Percentiles rank a stretch among this genome's conserved stretches.
phyloP scores from a whole-genome alignment of 495 filamentous ascomycete genomes.

The Jackrogersella multiformis region DNA sequence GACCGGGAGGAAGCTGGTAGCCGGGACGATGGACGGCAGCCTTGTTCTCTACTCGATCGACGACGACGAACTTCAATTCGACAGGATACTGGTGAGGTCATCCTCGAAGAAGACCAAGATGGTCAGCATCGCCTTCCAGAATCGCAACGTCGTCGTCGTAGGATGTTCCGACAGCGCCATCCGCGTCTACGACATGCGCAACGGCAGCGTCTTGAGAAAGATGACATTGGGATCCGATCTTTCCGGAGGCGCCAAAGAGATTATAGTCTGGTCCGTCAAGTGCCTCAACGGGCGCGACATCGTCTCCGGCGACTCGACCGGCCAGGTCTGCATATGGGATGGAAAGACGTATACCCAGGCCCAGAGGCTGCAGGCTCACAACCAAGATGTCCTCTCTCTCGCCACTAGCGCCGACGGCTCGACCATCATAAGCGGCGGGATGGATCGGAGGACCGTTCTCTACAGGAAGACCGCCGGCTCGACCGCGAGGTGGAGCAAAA shows the following conservation, averaged over 20 bases:
- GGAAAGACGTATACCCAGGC: constrained; percentile 86
- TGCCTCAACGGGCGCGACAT: constrained; percentile 86
- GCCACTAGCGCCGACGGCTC: constrained; percentile 80
- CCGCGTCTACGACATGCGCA: constrained; percentile 86
- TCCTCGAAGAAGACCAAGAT: constrained; percentile 84
- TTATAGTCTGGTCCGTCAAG: constrained; percentile 92
- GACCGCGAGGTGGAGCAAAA: constrained; percentile 77
- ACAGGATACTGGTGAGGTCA: constrained; percentile 72
- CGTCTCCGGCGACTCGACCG: constrained; percentile 93
- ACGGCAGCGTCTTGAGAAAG: constrained; percentile 73
- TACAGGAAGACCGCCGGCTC: constrained; percentile 73
- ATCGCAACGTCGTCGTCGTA: constrained; percentile 80
- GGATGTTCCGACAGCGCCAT: constrained; percentile 94
- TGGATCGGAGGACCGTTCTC: constrained; percentile 84
- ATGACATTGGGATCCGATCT: constrained; percentile 86
- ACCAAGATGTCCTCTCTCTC: constrained; percentile 89
- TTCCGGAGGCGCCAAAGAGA: constrained; percentile 78
- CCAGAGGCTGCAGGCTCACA: constrained; percentile 84
- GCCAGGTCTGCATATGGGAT: constrained; percentile 92
- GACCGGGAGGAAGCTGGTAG: constrained; percentile 76
- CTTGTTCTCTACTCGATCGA: constrained; percentile 86
- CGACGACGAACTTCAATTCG: constrained; percentile 78
- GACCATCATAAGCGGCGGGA: constrained; percentile 88
- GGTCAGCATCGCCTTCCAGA: constrained; percentile 88
- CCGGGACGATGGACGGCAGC: constrained; percentile 91